Conservation (phyloP, 176 grass and related monocot species). For the Phragmites australis region DNA sequence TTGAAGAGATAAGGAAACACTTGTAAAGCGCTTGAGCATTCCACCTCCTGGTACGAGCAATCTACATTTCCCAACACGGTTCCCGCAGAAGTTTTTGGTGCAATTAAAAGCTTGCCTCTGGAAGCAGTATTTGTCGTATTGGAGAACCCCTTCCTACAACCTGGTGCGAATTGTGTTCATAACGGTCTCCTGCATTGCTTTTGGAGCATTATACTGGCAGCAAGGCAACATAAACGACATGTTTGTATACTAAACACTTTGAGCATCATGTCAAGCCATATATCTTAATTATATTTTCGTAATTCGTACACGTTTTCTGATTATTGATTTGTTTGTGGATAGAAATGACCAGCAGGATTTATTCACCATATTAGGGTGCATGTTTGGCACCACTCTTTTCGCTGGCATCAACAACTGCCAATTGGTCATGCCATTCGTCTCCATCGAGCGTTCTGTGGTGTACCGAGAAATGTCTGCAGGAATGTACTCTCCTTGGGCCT, state of each 20-base stretch:
- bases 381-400: constrained; percentile 52
- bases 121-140: constrained; percentile 79
- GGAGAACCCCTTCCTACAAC: constrained; percentile 85
- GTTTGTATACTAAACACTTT: constrained; percentile 46
- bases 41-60: constrained; percentile 46
- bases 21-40: constrained; percentile 44
- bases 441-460: constrained; percentile 58
- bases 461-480: constrained; percentile 81
- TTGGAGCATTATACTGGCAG: constrained; percentile 56
- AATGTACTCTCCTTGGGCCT: constrained; percentile 90
- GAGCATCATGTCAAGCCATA: background rate
- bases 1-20: constrained; percentile 61
- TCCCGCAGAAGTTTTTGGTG: constrained; percentile 53
- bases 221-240: constrained; percentile 55
- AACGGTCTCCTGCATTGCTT: constrained; percentile 1
- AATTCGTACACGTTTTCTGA: too few relatives aligned
- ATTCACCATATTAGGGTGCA: constrained; percentile 74
- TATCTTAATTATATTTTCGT: too few relatives aligned
- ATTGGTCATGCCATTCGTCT: constrained; percentile 59
- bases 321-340: constrained; percentile 14
- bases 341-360: constrained; percentile 63
- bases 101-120: constrained; percentile 82
- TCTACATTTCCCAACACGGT: constrained; percentile 57
- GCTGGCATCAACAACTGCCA: constrained; percentile 60
- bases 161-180: constrained; percentile 57